Percentiles rank a stretch among this genome's conserved stretches.
These are phyloP conservation scores for Trichoderma simmonsii DNA, from an alignment of 2,329 filamentous ascomycete genomes.

Conservation along the genomic window DNA sequence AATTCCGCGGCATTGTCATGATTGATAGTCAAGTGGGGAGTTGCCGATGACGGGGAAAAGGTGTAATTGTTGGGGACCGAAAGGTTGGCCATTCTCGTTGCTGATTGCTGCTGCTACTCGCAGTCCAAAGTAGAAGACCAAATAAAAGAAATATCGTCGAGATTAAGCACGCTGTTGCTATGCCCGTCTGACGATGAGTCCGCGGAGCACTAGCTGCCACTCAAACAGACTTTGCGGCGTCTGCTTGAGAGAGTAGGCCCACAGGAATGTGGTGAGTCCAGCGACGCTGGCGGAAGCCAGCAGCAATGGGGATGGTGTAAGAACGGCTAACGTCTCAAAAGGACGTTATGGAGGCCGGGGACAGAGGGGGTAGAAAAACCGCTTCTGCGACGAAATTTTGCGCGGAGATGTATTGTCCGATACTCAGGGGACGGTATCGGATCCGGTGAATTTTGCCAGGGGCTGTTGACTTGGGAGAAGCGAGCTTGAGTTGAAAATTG, in stretches of 20 bases:
- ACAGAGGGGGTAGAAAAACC: slow-evolving; percentile 77
- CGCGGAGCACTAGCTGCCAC: slow-evolving; percentile 96
- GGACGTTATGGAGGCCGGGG: slow-evolving; percentile 90
- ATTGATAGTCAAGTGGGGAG: slow-evolving; percentile 93
- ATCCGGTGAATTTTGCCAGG: slow-evolving; percentile 47
- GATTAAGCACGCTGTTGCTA: slow-evolving; percentile 20
- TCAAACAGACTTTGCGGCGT: slow-evolving; percentile 94
- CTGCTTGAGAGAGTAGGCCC: slow-evolving; percentile 97
- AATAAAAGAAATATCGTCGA: slow-evolving; percentile 22
- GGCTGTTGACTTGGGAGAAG: slow-evolving; percentile 18
- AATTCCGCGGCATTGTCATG: slow-evolving; percentile 88
- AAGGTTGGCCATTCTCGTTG: slow-evolving; percentile 68
- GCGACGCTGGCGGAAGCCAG: slow-evolving; percentile 83
- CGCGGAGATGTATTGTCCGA: slow-evolving; percentile 68
- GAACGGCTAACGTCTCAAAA: slow-evolving; percentile 57
- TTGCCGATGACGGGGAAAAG: slow-evolving; percentile 76
- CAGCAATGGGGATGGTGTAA: slow-evolving; percentile 54
- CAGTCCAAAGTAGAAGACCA: slow-evolving; percentile 16
- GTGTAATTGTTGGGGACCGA: slow-evolving; percentile 78
- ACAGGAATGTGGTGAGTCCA: slow-evolving; percentile 62
- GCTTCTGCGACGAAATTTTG: slow-evolving; percentile 86
- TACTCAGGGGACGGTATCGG: slow-evolving; percentile 78
- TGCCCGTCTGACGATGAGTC: slow-evolving; percentile 46
- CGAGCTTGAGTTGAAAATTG: slow-evolving; percentile 16
- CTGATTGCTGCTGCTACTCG: slow-evolving; percentile 23